phyloP scores from a whole-genome alignment of 305 asterid genomes.

The Plantago lanceolata region DNA sequence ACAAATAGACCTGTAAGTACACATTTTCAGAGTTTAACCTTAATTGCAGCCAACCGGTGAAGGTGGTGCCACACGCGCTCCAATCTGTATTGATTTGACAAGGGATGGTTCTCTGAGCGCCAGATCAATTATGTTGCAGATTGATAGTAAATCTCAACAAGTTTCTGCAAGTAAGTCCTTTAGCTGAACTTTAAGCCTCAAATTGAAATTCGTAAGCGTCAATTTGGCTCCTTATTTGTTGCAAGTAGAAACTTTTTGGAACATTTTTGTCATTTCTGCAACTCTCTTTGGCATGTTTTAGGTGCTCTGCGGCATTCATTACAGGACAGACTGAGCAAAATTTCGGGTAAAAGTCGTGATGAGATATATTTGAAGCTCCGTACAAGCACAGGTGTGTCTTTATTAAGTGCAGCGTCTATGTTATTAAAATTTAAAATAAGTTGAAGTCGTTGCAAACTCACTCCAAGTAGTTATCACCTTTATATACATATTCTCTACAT shows the following conservation, averaged over 20 bases:
- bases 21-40: background rate
- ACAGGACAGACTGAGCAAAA: slow-evolving; percentile 71
- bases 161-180: slow-evolving; percentile 71
- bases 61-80: slow-evolving; percentile 73
- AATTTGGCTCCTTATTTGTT: slow-evolving; percentile 8
- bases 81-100: slow-evolving; percentile 49
- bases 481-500: background rate
- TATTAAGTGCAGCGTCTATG: too few relatives aligned
- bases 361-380: slow-evolving; percentile 73
- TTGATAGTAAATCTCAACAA: slow-evolving; percentile 69
- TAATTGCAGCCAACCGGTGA: slow-evolving; percentile 64
- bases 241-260: slow-evolving; percentile 20
- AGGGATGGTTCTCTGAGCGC: slow-evolving; percentile 53
- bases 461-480: too few relatives aligned
- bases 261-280: background rate
- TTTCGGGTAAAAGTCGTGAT: slow-evolving; percentile 70
- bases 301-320: slow-evolving; percentile 83
- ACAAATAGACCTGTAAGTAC: background rate
- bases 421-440: too few relatives aligned
- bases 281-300: slow-evolving; percentile 30
- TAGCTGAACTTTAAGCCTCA: slow-evolving; percentile 21
- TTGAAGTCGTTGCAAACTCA: background rate
- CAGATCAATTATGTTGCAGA: slow-evolving; percentile 55
- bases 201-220: slow-evolving; percentile 10
- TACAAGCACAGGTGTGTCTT: slow-evolving; percentile 67